phyloP scores from a whole-genome alignment of 768 basidiomycete genomes.

The Lyophyllum semitale region DNA sequence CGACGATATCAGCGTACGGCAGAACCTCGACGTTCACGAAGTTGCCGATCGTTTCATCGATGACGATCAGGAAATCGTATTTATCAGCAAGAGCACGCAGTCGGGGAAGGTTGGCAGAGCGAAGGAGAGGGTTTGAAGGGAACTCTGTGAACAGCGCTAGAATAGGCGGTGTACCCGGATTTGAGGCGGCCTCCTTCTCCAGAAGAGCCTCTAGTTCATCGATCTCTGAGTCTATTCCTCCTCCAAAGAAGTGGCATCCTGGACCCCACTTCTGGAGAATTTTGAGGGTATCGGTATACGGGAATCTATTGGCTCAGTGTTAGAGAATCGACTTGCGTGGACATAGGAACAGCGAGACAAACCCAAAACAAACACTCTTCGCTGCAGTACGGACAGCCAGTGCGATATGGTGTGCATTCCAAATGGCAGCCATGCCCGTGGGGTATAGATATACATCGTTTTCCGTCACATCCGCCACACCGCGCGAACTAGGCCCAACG shows the following conservation, averaged over 20 bases:
- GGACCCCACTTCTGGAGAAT: conserved; percentile 95
- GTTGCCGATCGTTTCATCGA: conserved; percentile 96
- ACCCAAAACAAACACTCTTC: conserved; percentile 97
- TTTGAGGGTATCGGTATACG: conserved; percentile 94
- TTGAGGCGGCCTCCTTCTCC: conserved; percentile 36
- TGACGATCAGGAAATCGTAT: conserved; percentile 82
- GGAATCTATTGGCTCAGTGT: conserved; percentile 61
- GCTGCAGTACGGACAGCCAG: conserved; percentile 52
- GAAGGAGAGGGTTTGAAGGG: conserved; percentile 92
- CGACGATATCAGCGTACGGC: conserved; percentile 85
- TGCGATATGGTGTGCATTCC: conserved; percentile 81
- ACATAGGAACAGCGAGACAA: conserved; percentile 23
- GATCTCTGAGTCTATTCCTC: conserved; percentile 76
- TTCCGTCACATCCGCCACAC: conserved; percentile 71
- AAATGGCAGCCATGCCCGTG: conserved; percentile 93
- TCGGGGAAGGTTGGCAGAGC: conserved; percentile 76
- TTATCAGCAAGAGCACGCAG: conserved; percentile 82
- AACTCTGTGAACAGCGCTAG: conserved; percentile 90
- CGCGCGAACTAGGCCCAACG: conserved; percentile 66
- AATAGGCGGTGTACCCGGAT: conserved; percentile 57
- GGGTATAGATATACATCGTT: conserved; percentile 88
- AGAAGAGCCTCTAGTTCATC: conserved; percentile 70
- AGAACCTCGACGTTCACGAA: conserved; percentile 92
- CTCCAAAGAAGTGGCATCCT: conserved; percentile 86
- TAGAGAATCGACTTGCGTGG: neutral